These are phyloP conservation scores for Ambrosia trifida DNA, from an alignment of 129 eudicot species.

Conservation along the genomic window DNA sequence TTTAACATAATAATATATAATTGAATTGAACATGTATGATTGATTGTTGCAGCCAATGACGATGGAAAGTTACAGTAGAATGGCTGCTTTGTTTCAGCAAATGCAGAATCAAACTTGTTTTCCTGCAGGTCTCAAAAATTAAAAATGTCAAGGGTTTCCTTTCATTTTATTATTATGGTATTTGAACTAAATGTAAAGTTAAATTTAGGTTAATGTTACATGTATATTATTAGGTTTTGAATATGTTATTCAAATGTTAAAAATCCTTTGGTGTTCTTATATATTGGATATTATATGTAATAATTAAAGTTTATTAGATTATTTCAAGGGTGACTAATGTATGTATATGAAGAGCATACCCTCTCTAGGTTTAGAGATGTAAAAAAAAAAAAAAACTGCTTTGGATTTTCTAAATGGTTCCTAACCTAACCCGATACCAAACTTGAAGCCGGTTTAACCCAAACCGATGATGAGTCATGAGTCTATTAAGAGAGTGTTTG, in stretches of 20 bases:
- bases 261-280: not conserved
- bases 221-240: not conserved
- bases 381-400: no score
- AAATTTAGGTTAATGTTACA: not conserved
- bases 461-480: no score
- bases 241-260: not conserved
- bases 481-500: no score
- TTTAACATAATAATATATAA: not conserved
- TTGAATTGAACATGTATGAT: not conserved
- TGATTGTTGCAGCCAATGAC: slow-evolving; percentile 68
- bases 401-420: no score
- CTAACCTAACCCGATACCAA: no score
- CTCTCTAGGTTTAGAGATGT: no score
- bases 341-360: no score
- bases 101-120: slow-evolving; percentile 44
- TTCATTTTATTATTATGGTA: not conserved
- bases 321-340: no score
- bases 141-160: not conserved
- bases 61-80: slow-evolving; percentile 63
- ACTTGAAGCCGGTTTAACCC: no score
- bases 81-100: slow-evolving; percentile 82
- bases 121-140: slow-evolving; percentile 29
- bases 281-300: no score
- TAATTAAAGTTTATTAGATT: no score
- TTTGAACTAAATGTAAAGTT: not conserved